Evolutionary conservation across 345 rosid genomes (phyloP).

Genomic region (Melaleuca alternifolia): DNA sequence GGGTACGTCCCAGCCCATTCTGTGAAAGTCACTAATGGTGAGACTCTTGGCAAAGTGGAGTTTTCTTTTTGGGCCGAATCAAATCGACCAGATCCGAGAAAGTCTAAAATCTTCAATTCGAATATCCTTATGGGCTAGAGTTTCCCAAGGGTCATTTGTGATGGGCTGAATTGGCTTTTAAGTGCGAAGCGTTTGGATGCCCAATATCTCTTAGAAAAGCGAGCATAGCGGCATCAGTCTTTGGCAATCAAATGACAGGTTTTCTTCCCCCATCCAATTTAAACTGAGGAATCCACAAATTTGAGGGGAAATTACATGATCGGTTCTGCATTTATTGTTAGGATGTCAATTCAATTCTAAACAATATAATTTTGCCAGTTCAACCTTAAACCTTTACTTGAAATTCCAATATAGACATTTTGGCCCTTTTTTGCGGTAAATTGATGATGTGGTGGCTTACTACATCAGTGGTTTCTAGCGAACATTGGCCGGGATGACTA

Average conservation of each 20-base stretch:
- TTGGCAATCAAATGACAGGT: background rate
- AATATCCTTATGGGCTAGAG: background rate
- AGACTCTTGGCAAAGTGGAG: background rate
- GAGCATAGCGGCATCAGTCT: background rate
- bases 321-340: fast-evolving
- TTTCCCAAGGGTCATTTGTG: background rate
- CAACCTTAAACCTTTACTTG: too few species aligned
- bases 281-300: background rate
- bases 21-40: background rate
- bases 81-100: background rate
- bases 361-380: background rate
- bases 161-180: background rate
- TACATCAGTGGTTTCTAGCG: too few species aligned
- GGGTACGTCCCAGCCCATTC: background rate
- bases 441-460: background rate
- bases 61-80: background rate
- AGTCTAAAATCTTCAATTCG: background rate
- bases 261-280: background rate
- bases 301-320: background rate
- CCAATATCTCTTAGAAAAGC: background rate
- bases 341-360: background rate
- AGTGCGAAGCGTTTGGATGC: background rate
- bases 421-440: too few species aligned
- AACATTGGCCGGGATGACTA: background rate
- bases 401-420: too few species aligned